These are phyloP conservation scores for Amaranthus palmeri DNA, from an alignment of 148 eudicot genomes.

Conservation along the genomic window DNA sequence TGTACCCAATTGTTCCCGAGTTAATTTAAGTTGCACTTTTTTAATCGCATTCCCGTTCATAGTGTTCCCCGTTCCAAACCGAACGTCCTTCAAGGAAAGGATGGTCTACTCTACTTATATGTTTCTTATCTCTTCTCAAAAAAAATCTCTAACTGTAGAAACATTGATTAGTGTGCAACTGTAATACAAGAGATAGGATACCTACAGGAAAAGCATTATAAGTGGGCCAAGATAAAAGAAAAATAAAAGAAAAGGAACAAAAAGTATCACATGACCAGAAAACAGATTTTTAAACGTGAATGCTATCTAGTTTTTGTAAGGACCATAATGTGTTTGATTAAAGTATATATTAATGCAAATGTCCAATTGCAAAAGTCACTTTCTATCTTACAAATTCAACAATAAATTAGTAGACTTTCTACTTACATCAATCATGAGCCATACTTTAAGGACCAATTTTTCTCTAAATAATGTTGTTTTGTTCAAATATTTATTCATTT, in stretches of 20 bases:
- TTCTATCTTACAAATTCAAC: constrained; percentile 13
- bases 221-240: constrained; percentile 1
- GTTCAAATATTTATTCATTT: too few species aligned
- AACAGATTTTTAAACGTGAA: constrained; percentile 7
- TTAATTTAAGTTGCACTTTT: too few species aligned
- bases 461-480: too few species aligned
- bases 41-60: too few species aligned
- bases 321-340: constrained; percentile 23
- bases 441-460: constrained; percentile 4
- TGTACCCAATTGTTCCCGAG: too few species aligned
- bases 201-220: not conserved
- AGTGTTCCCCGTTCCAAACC: too few species aligned
- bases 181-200: not conserved
- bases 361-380: constrained; percentile 20
- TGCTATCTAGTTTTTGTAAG: constrained; percentile 6
- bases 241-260: constrained; percentile 3
- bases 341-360: constrained; percentile 2
- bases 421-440: constrained; percentile 16
- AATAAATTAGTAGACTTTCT: constrained; percentile 5
- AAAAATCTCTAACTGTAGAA: too few species aligned
- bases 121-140: too few species aligned
- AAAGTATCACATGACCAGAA: constrained; percentile 1
- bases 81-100: too few species aligned
- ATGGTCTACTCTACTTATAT: too few species aligned
- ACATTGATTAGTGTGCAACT: not conserved